These are phyloP conservation scores for Pleoardoris graminearum DNA, from an alignment of 2,329 filamentous ascomycete genomes.

Conservation along the genomic window DNA sequence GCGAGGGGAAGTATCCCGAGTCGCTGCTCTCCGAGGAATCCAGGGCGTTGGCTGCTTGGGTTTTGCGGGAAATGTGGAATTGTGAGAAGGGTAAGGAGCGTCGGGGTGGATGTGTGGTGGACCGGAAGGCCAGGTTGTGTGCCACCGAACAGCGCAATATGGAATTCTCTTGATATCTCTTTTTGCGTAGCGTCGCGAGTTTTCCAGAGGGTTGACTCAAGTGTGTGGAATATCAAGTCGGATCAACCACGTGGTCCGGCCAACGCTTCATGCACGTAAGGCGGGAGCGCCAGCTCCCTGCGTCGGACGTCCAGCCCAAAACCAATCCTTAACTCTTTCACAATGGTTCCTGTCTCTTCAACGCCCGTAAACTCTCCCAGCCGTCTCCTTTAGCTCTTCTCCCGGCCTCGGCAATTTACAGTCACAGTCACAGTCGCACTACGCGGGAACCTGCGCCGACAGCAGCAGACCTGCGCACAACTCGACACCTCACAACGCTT, in stretches of 20 bases:
- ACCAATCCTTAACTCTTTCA: neutral
- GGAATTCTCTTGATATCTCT: neutral
- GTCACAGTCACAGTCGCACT: neutral
- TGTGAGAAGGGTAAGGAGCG: slow-evolving; percentile 2
- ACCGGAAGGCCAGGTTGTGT: neutral
- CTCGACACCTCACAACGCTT: neutral
- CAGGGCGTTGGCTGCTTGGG: neutral
- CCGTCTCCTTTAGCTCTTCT: neutral
- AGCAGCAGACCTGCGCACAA: neutral
- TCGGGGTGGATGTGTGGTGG: slow-evolving; percentile 1
- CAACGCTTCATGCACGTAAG: neutral
- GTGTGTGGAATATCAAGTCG: no score
- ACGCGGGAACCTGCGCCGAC: slow-evolving; percentile 1
- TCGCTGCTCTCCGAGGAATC: slow-evolving; percentile 22
- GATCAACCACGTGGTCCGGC: neutral
- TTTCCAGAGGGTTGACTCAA: neutral
- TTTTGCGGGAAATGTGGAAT: neutral
- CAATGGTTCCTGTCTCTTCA: neutral
- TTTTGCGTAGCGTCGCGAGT: neutral
- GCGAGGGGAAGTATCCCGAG: slow-evolving; percentile 23
- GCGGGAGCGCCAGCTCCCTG: neutral
- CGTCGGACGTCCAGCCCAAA: neutral
- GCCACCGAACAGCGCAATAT: neutral
- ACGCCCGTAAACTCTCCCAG: neutral
- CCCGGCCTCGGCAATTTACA: neutral